These are phyloP conservation scores for Coprinopsis sp. DNA, from an alignment of 768 basidiomycete species.

Conservation along the genomic window DNA sequence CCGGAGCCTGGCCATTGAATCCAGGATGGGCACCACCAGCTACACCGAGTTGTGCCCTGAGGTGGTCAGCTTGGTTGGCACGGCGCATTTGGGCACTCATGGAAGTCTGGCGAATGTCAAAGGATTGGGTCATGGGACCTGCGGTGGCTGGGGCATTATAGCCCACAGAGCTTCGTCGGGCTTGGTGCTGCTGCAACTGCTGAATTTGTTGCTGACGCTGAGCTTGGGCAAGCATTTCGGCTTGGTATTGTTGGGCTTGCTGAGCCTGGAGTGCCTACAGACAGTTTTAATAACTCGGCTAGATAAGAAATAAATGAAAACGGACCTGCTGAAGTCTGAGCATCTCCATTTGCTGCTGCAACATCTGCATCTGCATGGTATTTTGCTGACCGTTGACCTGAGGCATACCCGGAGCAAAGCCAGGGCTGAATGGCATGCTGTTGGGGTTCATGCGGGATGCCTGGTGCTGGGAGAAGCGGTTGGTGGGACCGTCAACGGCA, in stretches of 20 bases:
- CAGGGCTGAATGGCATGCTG: conserved; percentile 51
- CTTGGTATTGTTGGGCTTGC: conserved; percentile 74
- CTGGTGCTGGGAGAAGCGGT: conserved; percentile 65
- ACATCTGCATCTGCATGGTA: conserved; percentile 76
- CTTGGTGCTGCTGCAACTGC: conserved; percentile 30
- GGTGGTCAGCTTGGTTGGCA: conserved; percentile 62
- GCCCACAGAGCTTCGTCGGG: conserved; percentile 40
- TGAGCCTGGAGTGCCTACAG: conserved; percentile 63
- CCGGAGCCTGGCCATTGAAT: too few relatives aligned
- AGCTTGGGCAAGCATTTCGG: conserved; percentile 59
- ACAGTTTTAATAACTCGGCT: conserved; percentile 11
- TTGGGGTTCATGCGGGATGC: conserved; percentile 47
- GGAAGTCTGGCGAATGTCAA: conserved; percentile 58
- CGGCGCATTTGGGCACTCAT: conserved; percentile 60
- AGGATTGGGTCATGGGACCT: conserved; percentile 58
- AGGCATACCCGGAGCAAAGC: conserved; percentile 45
- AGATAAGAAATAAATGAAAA: conserved; percentile 9
- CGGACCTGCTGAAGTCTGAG: conserved; percentile 80
- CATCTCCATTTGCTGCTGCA: conserved; percentile 83
- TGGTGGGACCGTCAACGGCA: conserved; percentile 63
- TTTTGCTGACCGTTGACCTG: conserved; percentile 38
- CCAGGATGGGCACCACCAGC: conserved; percentile 21
- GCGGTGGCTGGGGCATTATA: conserved; percentile 66
- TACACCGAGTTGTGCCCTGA: conserved; percentile 56
- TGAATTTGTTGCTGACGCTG: conserved; percentile 44